Conservation (phyloP, 2,329 filamentous ascomycete genomes). For the Biscogniauxia sp. region DNA sequence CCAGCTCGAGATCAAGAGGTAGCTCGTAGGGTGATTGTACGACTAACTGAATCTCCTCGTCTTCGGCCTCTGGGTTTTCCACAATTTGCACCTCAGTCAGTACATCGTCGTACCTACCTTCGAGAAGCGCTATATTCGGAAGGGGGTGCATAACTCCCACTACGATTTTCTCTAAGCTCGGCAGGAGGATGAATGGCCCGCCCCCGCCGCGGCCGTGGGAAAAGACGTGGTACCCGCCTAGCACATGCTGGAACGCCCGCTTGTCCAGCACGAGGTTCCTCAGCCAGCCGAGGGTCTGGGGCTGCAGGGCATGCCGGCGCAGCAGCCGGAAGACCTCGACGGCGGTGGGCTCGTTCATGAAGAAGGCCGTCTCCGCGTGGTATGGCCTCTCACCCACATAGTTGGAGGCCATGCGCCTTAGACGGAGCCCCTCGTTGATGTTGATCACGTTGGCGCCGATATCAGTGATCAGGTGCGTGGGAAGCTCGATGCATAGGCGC, state of each 20-base stretch:
- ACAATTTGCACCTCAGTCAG: slow-evolving; percentile 1
- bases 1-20: background rate
- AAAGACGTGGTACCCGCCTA: background rate
- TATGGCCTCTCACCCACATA: background rate
- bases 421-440: slow-evolving; percentile 2
- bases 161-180: slow-evolving; percentile 1
- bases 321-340: background rate
- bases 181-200: slow-evolving; percentile 1
- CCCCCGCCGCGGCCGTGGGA: background rate
- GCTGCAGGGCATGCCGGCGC: background rate
- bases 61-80: background rate
- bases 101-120: slow-evolving; percentile 7
- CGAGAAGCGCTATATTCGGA: slow-evolving; percentile 2
- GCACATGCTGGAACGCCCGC: slow-evolving; percentile 5
- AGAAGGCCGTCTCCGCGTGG: slow-evolving; percentile 5
- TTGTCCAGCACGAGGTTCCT: slow-evolving; percentile 4
- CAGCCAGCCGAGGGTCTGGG: background rate
- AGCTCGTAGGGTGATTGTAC: background rate
- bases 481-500: background rate
- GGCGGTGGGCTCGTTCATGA: slow-evolving; percentile 1
- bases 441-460: slow-evolving; percentile 5
- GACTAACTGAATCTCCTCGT: background rate
- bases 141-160: slow-evolving; percentile 5
- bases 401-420: background rate
- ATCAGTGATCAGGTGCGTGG: slow-evolving; percentile 1